Evolutionary conservation across 139 green algal species (phyloP).

Genomic region (Tetradesmus obliquus): DNA sequence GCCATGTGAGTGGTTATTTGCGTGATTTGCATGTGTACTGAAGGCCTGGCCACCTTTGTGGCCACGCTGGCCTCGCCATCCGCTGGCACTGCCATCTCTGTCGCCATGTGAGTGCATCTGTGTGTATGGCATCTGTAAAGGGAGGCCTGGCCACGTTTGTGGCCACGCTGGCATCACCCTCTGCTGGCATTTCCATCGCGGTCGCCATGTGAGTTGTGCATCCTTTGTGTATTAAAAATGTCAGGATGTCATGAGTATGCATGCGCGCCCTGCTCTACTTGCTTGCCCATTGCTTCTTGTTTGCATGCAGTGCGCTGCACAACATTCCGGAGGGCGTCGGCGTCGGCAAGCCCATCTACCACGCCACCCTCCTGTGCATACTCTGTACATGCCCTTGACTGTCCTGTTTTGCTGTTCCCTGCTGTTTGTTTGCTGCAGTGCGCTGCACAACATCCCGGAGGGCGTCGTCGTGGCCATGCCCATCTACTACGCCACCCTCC

Average conservation of each 20-base stretch:
- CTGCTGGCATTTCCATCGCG: slow-evolving; percentile 68
- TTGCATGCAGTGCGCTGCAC: background rate
- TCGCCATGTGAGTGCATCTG: slow-evolving; percentile 62
- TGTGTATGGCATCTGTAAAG: too few relatives aligned
- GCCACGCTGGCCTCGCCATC: slow-evolving; percentile 61
- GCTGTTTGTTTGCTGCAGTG: too few relatives aligned
- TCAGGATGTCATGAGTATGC: too few relatives aligned
- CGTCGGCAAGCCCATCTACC: slow-evolving; percentile 88
- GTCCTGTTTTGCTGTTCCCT: too few relatives aligned
- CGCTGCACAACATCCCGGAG: slow-evolving; percentile 36
- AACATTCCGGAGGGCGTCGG: slow-evolving; percentile 67
- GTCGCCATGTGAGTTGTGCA: slow-evolving; percentile 60
- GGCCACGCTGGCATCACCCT: slow-evolving; percentile 60
- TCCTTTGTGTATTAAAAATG: too few relatives aligned
- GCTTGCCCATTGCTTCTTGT: background rate
- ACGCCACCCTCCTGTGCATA: slow-evolving; percentile 62
- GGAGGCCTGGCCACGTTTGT: slow-evolving; percentile 75
- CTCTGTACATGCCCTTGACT: too few relatives aligned
- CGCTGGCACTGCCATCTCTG: slow-evolving; percentile 66
- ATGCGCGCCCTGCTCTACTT: background rate
- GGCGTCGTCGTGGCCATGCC: slow-evolving; percentile 86
- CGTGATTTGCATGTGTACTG: slow-evolving; percentile 15
- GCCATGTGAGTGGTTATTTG: slow-evolving; percentile 54
- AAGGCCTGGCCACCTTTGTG: slow-evolving; percentile 80
- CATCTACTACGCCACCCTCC: slow-evolving; percentile 82